Base-by-base conservation (phyloP, 1,284 basidiomycete genomes). In the Pseudozyma pruni region DNA sequence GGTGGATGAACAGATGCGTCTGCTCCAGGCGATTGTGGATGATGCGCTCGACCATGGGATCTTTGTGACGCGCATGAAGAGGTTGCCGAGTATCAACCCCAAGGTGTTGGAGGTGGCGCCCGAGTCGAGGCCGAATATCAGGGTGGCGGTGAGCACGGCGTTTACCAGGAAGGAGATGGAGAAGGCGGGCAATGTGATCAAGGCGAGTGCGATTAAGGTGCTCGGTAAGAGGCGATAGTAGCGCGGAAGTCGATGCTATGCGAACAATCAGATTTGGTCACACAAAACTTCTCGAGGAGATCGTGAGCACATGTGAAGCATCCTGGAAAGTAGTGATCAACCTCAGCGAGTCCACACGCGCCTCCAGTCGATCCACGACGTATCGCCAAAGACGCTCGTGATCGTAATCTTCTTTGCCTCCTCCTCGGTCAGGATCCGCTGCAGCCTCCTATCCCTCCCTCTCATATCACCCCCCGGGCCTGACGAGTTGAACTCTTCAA, bases 131-230 rank as follows among this genome's bases (percentile, higher is more conserved):
- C 93, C 95, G n/a, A 91, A 90, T 78, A 89, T 98, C 69, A 87
- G 92, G 57, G 85, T 98, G n/a, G 89, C 90, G 20, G 84, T 95
- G 67, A 90, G 87, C 4, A 87, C 89, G 11, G 92, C 88, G 10
- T 84, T 97, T 72, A 89, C 88, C 25, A 90, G 87, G 85, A 95
- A 94, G 84, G 96, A 98, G 77, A 88, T 90, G 54, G 93, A 96
- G 85, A 94, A 93, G 85, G 91, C 93, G 1, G 89, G 89, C 17
- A 85, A 85, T 27, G 87, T 90, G 23, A 83, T 97, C 60, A 93
- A 91, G 85, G 86, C 86, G 25, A 90, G 89, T 33, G 85, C 93
- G 35, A 85, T 87, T 47, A 93, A 93, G 85, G 88, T 93, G 11
- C 56, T 84, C 8, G 83, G 81, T 32, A 78, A 82, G 70, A 69